Conservation (phyloP, 345 rosid species). For the Erodium maritimum region DNA sequence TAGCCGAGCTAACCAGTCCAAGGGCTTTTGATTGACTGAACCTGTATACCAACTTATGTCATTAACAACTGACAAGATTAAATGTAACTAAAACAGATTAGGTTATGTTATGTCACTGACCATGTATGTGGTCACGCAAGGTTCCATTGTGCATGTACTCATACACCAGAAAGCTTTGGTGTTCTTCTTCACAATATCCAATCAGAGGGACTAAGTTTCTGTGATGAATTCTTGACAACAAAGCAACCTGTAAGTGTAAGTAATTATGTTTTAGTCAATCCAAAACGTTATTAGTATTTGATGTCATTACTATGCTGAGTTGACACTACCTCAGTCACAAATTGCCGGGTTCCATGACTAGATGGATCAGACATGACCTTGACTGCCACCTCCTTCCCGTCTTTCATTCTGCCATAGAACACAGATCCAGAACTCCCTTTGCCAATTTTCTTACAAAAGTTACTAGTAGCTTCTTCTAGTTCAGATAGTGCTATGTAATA, state of each 20-base stretch:
- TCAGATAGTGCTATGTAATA: constrained; percentile 57
- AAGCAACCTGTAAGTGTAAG: constrained; percentile 51
- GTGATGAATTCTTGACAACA: constrained; percentile 94
- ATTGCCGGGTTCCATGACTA: constrained; percentile 56
- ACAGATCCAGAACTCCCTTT: constrained; percentile 93
- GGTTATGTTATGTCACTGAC: constrained; percentile 25
- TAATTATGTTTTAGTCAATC: no score
- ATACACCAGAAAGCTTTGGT: constrained; percentile 59
- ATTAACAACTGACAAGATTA: neutral
- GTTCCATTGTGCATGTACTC: constrained; percentile 98
- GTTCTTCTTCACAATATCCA: constrained; percentile 86
- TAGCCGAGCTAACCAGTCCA: constrained; percentile 72
- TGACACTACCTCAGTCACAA: constrained; percentile 74
- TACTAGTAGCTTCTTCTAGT: constrained; percentile 68
- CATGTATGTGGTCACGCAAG: constrained; percentile 68
- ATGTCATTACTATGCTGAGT: no score
- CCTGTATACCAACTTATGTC: constrained; percentile 25
- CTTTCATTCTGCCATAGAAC: constrained; percentile 87
- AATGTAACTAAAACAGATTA: neutral
- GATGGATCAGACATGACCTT: constrained; percentile 72
- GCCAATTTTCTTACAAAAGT: constrained; percentile 69
- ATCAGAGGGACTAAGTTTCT: constrained; percentile 91
- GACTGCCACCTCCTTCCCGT: constrained; percentile 90
- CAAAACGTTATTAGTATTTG: no score
- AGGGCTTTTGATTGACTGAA: constrained; percentile 37